phyloP scores from a whole-genome alignment of 768 basidiomycete genomes.

The Leucocoprinus birnbaumii region DNA sequence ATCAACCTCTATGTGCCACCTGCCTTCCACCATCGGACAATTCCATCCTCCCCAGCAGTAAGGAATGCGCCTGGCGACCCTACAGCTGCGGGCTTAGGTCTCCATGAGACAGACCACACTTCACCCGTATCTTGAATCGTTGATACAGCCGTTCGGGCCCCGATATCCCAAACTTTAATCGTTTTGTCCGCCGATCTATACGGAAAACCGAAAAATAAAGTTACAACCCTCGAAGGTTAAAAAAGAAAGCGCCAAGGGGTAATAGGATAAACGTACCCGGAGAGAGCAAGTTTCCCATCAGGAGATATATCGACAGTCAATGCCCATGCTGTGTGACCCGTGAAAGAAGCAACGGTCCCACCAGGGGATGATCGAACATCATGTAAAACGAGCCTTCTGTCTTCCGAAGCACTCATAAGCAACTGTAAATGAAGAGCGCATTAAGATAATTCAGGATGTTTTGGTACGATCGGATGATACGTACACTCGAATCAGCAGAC shows the following conservation, averaged over 20 bases:
- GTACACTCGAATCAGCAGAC: slow-evolving; percentile 86
- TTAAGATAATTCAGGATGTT: not conserved
- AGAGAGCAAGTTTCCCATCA: slow-evolving; percentile 75
- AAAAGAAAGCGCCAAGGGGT: not conserved
- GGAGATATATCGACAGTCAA: slow-evolving; percentile 80
- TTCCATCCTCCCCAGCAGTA: slow-evolving; percentile 73
- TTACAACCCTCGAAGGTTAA: not conserved
- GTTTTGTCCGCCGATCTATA: slow-evolving; percentile 61
- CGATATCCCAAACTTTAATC: slow-evolving; percentile 86
- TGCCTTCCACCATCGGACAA: slow-evolving; percentile 75
- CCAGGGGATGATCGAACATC: slow-evolving; percentile 81
- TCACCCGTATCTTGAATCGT: slow-evolving; percentile 78
- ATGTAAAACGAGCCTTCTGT: slow-evolving; percentile 86
- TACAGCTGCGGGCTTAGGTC: slow-evolving; percentile 53
- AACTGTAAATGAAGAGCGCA: slow-evolving; percentile 47
- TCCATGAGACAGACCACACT: slow-evolving; percentile 84
- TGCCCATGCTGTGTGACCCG: slow-evolving; percentile 91
- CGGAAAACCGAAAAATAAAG: not conserved
- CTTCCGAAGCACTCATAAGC: slow-evolving; percentile 88
- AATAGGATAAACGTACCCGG: slow-evolving; percentile 53
- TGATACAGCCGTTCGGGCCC: slow-evolving; percentile 68
- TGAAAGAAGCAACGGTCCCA: slow-evolving; percentile 80
- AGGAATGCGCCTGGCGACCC: slow-evolving; percentile 67
- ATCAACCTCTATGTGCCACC: slow-evolving; percentile 43
- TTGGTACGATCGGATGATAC: slow-evolving; percentile 21